phyloP scores from a whole-genome alignment of 2,329 filamentous ascomycete genomes.

The Trichophyton rubrum region DNA sequence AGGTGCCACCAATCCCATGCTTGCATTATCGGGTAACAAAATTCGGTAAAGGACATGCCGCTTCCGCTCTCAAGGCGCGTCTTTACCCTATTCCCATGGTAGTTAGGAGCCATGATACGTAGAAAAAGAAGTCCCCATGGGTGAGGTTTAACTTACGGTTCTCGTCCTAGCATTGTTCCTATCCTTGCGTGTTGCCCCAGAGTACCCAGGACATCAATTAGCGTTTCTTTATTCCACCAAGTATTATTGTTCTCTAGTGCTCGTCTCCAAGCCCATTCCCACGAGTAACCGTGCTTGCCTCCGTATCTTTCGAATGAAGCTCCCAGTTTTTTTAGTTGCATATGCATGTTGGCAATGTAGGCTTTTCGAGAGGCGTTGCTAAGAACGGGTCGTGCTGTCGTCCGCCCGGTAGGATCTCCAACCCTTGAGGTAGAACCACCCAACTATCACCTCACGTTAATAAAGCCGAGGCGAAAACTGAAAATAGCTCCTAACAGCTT shows the following conservation, averaged over 20 bases:
- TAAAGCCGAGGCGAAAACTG: background rate
- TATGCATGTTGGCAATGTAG: slow-evolving; percentile 38
- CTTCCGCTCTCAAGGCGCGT: slow-evolving; percentile 71
- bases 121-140: background rate
- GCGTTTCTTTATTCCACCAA: slow-evolving; percentile 63
- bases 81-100: slow-evolving; percentile 50
- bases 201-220: slow-evolving; percentile 62
- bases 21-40: slow-evolving; percentile 84
- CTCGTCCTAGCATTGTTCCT: slow-evolving; percentile 75
- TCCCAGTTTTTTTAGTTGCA: slow-evolving; percentile 53
- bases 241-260: slow-evolving; percentile 66
- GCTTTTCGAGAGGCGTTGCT: slow-evolving; percentile 30
- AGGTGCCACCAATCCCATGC: slow-evolving; percentile 95
- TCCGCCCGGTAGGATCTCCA: slow-evolving; percentile 36
- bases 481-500: background rate
- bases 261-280: slow-evolving; percentile 53
- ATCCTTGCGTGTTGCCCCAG: slow-evolving; percentile 64
- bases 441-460: slow-evolving; percentile 22
- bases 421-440: slow-evolving; percentile 36
- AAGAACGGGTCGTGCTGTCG: slow-evolving; percentile 28
- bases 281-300: slow-evolving; percentile 50
- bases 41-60: slow-evolving; percentile 90
- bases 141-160: slow-evolving; percentile 53
- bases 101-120: background rate
- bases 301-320: slow-evolving; percentile 56